Percentiles rank a stretch among this genome's conserved stretches.
Conservation (phyloP, 805 yeast species). For the Sugiyamaella mastotermitis region DNA sequence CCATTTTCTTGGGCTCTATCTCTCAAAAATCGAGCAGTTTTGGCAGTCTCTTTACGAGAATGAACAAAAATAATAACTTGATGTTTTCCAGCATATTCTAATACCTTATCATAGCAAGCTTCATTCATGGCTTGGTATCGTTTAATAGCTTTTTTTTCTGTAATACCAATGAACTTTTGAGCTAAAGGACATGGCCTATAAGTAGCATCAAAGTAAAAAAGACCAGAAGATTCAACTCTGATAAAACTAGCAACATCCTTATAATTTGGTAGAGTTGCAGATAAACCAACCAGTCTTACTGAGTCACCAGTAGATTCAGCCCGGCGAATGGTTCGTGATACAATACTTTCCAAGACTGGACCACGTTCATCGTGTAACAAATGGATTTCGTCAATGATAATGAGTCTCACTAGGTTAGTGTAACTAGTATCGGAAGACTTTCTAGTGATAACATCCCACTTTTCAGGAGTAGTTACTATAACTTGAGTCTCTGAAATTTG, state of each 20-base stretch:
- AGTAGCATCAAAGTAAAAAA: slow-evolving; percentile 76
- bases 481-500: slow-evolving; percentile 77
- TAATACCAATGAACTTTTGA: slow-evolving; percentile 83
- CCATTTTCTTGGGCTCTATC: slow-evolving; percentile 56
- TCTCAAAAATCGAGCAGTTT: slow-evolving; percentile 70
- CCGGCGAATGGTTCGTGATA: slow-evolving; percentile 61
- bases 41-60: slow-evolving; percentile 84
- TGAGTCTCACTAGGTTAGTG: slow-evolving; percentile 55
- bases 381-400: slow-evolving; percentile 91
- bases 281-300: slow-evolving; percentile 74
- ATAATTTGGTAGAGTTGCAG: slow-evolving; percentile 91
- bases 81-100: slow-evolving; percentile 57
- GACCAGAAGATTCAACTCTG: slow-evolving; percentile 52
- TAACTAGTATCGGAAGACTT: slow-evolving; percentile 65
- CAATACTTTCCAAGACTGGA: slow-evolving; percentile 85
- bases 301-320: slow-evolving; percentile 38
- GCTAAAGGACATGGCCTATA: slow-evolving; percentile 90
- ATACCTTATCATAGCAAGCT: slow-evolving; percentile 76
- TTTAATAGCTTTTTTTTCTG: slow-evolving; percentile 75
- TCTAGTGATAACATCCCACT: slow-evolving; percentile 94
- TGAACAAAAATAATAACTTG: slow-evolving; percentile 91
- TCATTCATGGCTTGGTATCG: slow-evolving; percentile 79
- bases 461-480: slow-evolving; percentile 91
- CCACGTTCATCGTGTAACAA: slow-evolving; percentile 91
- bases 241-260: slow-evolving; percentile 79